Percentiles rank a stretch among this genome's conserved stretches.
Conservation (phyloP, 2,329 filamentous ascomycete species). For the Fusarium sp. region DNA sequence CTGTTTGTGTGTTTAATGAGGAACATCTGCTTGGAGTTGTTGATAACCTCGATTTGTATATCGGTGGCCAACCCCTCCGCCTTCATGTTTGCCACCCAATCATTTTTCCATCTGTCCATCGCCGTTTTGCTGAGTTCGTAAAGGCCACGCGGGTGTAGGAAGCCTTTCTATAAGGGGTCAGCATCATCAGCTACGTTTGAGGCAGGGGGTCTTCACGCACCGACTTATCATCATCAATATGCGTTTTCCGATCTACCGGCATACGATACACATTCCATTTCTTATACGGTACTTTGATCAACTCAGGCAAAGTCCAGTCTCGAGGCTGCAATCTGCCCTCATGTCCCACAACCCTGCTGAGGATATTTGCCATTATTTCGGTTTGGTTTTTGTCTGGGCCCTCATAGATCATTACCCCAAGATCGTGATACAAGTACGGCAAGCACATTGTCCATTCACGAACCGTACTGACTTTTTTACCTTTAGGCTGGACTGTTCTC, state of each 20-base stretch:
- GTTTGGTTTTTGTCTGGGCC: slow-evolving; percentile 45
- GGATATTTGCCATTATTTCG: slow-evolving; percentile 40
- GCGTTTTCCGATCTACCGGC: slow-evolving; percentile 16
- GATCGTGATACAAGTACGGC: slow-evolving; percentile 50
- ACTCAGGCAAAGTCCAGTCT: neutral
- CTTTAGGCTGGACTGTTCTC: neutral
- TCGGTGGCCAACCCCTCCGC: neutral
- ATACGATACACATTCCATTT: slow-evolving; percentile 33
- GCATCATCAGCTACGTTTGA: neutral
- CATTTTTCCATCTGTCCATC: slow-evolving; percentile 1
- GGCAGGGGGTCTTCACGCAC: slow-evolving; percentile 16
- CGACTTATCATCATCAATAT: slow-evolving; percentile 7
- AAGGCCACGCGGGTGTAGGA: slow-evolving; percentile 6
- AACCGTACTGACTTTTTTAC: neutral
- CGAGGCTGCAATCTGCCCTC: slow-evolving; percentile 4
- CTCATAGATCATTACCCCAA: slow-evolving; percentile 51
- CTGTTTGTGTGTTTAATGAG: neutral
- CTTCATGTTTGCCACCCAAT: neutral
- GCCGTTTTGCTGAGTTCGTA: slow-evolving; percentile 5
- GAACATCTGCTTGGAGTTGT: neutral
- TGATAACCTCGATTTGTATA: neutral
- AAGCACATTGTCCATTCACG: neutral
- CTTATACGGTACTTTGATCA: neutral
- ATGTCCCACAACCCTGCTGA: slow-evolving; percentile 29
- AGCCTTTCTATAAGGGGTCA: slow-evolving; percentile 4